Base-by-base conservation (phyloP, 495 filamentous ascomycete genomes). In the Aspergillus ellipticus region DNA sequence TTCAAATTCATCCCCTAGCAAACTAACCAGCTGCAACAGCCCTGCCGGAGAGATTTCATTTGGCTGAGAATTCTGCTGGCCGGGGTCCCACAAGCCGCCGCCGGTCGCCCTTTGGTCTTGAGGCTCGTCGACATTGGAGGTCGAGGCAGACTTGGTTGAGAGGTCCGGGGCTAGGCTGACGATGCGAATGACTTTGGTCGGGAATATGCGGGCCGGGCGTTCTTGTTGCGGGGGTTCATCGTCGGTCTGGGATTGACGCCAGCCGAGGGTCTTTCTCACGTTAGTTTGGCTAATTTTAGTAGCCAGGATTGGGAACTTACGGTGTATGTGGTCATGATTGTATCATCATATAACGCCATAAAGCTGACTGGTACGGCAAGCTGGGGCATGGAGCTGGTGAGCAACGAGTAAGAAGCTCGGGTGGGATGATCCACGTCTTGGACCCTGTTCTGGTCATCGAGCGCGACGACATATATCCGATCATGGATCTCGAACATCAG, bases 401-500 rank as follows among this genome's bases (percentile, higher is more conserved):
- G 31, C n/a, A 75, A 54, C 0, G 70, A 65, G 58, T 70, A 75
- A 1, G 72, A 75, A 20, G 63, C 69, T 9, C 65, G 70, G 0
- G 55, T 10, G 10, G 69, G 65, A 26, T 41, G 33, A 10, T 68
- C 51, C 0, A 53, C 43, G 20, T 69, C 57, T 60, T 71, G 69
- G n/a, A 75, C 47, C 6, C 45, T 56, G 39, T 72, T 63, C 10
- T 66, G 35, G 26, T 74, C 65, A 51, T 74, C 66, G 4, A 75
- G 64, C 1, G 67, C 66, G 17, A 75, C 64, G 24, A 75, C 46
- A 53, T 74, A 75, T 11, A 67, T 58, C 8, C 68, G 63, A 28
- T 74, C 69, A 56, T 75, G 62, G n/a, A 72, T 69, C 50, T 75
- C 72, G 22, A 74, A 72, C 69, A 74, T 71, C n/a, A 75, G 5